phyloP scores from a whole-genome alignment of 2,329 filamentous ascomycete species.

The Pyrenochaeta sp. region DNA sequence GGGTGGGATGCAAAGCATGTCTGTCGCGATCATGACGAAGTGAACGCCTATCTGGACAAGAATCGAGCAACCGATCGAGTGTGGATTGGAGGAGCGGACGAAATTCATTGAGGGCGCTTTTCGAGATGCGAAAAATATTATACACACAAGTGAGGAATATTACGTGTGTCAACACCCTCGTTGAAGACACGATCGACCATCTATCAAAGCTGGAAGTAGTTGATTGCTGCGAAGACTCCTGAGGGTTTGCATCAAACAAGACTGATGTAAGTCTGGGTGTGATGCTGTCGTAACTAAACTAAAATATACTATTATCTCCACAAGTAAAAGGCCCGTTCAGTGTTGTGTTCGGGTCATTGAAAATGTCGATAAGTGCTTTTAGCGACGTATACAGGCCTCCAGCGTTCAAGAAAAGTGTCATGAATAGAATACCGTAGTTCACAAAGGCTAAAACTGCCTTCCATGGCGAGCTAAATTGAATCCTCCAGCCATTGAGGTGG shows the following conservation, averaged over 20 bases:
- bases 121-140: too few relatives aligned
- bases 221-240: neutral
- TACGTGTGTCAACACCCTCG: too few relatives aligned
- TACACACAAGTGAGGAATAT: too few relatives aligned
- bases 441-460: conserved; percentile 58
- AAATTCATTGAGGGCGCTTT: conserved; percentile 1
- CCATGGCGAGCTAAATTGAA: conserved; percentile 26
- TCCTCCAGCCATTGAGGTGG: conserved; percentile 54
- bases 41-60: neutral
- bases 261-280: too few relatives aligned
- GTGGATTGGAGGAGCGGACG: neutral
- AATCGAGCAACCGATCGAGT: neutral
- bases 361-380: conserved; percentile 39
- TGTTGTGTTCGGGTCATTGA: conserved; percentile 32
- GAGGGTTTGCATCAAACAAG: neutral
- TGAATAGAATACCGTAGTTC: conserved; percentile 53
- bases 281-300: conserved; percentile 2
- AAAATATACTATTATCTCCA: conserved; percentile 41
- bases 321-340: conserved; percentile 41
- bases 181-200: too few relatives aligned
- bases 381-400: conserved; percentile 37
- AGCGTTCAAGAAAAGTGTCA: conserved; percentile 37
- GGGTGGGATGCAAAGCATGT: neutral
- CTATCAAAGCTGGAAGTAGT: neutral
- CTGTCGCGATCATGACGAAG: neutral